Conservation (phyloP, 495 filamentous ascomycete genomes). For the Thermothielavioides terrestris region DNA sequence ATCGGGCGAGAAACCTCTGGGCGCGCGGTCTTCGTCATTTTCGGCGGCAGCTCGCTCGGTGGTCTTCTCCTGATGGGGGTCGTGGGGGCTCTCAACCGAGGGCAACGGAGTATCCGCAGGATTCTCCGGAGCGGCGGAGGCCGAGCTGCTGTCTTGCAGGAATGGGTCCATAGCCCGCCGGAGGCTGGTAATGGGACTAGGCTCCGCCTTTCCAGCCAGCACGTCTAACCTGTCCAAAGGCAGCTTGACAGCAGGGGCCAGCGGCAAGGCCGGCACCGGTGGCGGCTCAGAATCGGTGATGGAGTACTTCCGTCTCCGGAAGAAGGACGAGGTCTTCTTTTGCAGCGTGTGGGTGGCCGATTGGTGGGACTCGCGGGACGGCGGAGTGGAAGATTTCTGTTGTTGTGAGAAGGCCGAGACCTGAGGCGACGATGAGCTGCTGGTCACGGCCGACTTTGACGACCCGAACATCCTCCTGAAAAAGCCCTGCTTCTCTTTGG, state of each 20-base stretch:
- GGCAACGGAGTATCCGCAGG: slow-evolving; percentile 14
- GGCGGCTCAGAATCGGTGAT: slow-evolving; percentile 44
- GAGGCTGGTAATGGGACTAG: slow-evolving; percentile 81
- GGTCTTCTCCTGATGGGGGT: background rate
- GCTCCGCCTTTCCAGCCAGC: slow-evolving; percentile 22
- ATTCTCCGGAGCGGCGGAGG: slow-evolving; percentile 11
- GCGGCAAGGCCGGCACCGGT: slow-evolving; percentile 23
- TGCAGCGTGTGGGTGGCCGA: slow-evolving; percentile 49
- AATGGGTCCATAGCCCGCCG: slow-evolving; percentile 88
- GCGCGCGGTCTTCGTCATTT: slow-evolving; percentile 20
- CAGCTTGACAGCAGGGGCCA: slow-evolving; percentile 27
- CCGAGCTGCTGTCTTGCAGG: slow-evolving; percentile 38
- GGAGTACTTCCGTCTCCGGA: slow-evolving; percentile 86
- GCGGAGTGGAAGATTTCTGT: slow-evolving; percentile 36
- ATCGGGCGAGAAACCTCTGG: slow-evolving; percentile 54
- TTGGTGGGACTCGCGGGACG: slow-evolving; percentile 38
- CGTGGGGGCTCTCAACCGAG: slow-evolving; percentile 2
- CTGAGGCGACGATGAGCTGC: slow-evolving; percentile 17
- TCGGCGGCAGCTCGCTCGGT: slow-evolving; percentile 7
- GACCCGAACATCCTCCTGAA: slow-evolving; percentile 82
- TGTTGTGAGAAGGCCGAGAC: slow-evolving; percentile 20
- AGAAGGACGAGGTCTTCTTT: slow-evolving; percentile 90
- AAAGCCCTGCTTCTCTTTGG: slow-evolving; percentile 75
- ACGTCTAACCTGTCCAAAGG: slow-evolving; percentile 22
- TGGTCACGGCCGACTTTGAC: slow-evolving; percentile 31